Evolutionary conservation across 345 rosid genomes (phyloP), one percentile per base, ranked within the genome.

Genomic region (Aquilaria yunnanensis): DNA sequence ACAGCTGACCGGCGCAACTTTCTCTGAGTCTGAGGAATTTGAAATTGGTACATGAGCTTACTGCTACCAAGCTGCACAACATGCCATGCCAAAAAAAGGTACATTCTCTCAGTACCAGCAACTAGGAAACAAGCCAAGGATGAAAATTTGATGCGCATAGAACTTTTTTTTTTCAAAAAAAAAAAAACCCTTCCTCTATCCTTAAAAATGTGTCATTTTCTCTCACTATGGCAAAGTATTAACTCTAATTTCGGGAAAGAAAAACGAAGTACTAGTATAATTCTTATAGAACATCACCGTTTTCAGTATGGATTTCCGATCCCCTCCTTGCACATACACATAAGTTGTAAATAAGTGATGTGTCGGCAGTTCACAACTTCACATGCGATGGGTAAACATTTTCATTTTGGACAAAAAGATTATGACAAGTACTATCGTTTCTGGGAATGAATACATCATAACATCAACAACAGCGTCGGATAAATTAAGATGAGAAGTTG

Each of bases 11-110:
- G 78, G 61, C 53, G 46, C 54, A 64, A 63, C 73, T 75, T 78
- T 58, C 83, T 62, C 62, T 76, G 43, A 51, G 74, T 46, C 51
- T 55, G 51, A 41, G 63, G 72, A 50, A 71, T 65, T 65, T 62
- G 70, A 10, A 77, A 63, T 13, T 71, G 69, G 61, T 76, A 30
- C 10, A 73, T 60, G 32, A 76, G 70, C 69, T 70, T 77, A 62
- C 56, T 10, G 29, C 64, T 64, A 59, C 51, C 54, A 16, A 57
- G 74, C 97, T 90, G 87, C 72, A 75, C 57, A 54, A 50, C 16
- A 59, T 48, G 54, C 41, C 47, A 54, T n/a, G 46, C 52, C 6
- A n/a, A 2, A 43, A 41, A 67, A 31, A 47, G 23, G 23, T 14
- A 32, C 61, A 71, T 14, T 32, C 13, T 10, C 11, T 1, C 34